phyloP scores from a whole-genome alignment of 257 asterid species.

The Nicotiana sylvestris region DNA sequence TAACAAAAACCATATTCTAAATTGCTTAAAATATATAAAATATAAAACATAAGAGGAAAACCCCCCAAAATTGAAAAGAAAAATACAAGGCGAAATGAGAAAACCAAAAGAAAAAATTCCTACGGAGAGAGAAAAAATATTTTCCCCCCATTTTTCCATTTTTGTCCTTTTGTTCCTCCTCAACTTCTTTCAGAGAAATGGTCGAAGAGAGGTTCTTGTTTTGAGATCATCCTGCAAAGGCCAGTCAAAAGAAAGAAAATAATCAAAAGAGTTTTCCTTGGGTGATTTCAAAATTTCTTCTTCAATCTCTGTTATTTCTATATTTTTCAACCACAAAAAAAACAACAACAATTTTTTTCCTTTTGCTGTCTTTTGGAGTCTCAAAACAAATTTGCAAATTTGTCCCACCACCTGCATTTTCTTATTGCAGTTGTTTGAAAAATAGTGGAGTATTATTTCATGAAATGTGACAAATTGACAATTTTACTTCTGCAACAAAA shows the following conservation, averaged over 20 bases:
- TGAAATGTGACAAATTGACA: not conserved
- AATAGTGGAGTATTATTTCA: not conserved
- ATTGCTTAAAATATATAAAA: no score
- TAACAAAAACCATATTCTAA: no score
- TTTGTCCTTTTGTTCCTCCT: constrained; percentile 4
- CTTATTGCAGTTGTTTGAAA: not conserved
- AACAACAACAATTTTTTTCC: not conserved
- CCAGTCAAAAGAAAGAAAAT: constrained; percentile 42
- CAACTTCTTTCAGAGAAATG: constrained; percentile 55
- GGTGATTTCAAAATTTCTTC: constrained; percentile 5
- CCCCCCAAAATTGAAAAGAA: no score
- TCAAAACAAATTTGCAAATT: not conserved
- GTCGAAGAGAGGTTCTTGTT: constrained; percentile 57
- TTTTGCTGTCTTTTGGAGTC: not conserved
- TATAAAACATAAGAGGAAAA: no score
- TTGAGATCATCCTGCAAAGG: constrained; percentile 86
- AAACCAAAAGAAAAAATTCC: not conserved
- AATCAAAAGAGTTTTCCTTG: not conserved
- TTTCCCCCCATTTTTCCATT: constrained; percentile 28
- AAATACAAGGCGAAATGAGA: no score
- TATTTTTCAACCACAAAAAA: not conserved
- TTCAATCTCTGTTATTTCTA: not conserved
- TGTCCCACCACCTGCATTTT: constrained; percentile 1
- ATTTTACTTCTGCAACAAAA: not conserved
- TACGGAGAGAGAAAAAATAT: constrained; percentile 43